These are phyloP conservation scores for Ogataea haglerorum DNA, from an alignment of 805 yeast species.

Conservation along the genomic window DNA sequence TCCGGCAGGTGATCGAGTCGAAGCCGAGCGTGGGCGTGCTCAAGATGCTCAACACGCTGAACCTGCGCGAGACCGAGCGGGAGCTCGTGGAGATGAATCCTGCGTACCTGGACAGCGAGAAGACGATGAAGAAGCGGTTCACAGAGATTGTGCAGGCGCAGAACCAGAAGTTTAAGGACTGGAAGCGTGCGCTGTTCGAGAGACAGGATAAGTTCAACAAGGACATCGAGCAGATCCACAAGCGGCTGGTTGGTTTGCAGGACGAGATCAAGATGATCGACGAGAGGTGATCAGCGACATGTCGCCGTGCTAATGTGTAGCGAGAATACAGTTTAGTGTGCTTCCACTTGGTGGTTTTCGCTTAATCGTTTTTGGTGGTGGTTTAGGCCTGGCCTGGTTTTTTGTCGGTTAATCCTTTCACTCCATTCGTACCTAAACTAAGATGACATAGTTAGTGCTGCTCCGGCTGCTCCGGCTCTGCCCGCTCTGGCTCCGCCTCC, in stretches of 20 bases:
- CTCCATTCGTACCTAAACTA: slow-evolving; percentile 11
- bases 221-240: slow-evolving; percentile 46
- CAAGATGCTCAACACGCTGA: slow-evolving; percentile 36
- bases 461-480: not conserved
- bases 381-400: no score
- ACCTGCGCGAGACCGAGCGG: slow-evolving; percentile 37
- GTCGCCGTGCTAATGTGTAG: no score
- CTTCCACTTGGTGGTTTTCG: not conserved
- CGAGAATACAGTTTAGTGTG: slow-evolving; percentile 1
- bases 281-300: slow-evolving; percentile 5
- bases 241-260: slow-evolving; percentile 37
- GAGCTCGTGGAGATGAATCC: slow-evolving; percentile 43
- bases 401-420: not conserved
- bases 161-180: slow-evolving; percentile 56
- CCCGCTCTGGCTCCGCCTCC: slow-evolving; percentile 1
- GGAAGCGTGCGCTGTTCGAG: slow-evolving; percentile 54
- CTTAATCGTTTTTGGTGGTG: no score
- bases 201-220: slow-evolving; percentile 55
- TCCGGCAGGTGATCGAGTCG: slow-evolving; percentile 28
- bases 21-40: slow-evolving; percentile 35
- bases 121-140: slow-evolving; percentile 41
- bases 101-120: slow-evolving; percentile 42
- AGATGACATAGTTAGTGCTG: slow-evolving; percentile 14
- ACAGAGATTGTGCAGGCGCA: slow-evolving; percentile 43
- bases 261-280: slow-evolving; percentile 21